phyloP scores from a whole-genome alignment of 306 rosid species.

The Pueraria montana region DNA sequence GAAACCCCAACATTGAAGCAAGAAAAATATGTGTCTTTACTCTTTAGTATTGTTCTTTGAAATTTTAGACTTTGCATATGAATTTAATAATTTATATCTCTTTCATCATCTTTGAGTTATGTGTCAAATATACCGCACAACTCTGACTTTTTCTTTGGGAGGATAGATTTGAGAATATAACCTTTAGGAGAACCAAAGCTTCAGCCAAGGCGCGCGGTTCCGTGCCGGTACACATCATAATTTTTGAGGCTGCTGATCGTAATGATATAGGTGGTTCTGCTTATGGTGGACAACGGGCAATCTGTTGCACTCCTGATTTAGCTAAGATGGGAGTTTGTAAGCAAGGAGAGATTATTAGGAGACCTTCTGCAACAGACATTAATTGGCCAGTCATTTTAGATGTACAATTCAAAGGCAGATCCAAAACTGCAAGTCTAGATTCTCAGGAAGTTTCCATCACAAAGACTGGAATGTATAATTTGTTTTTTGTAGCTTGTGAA shows the following conservation, averaged over 20 bases:
- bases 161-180: conserved; percentile 80
- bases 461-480: conserved; percentile 93
- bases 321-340: conserved; percentile 92
- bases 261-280: conserved; percentile 95
- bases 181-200: conserved; percentile 75
- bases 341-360: conserved; percentile 91
- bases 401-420: conserved; percentile 63
- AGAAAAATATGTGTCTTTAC: conserved; percentile 19
- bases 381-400: conserved; percentile 84
- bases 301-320: conserved; percentile 94
- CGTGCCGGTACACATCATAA: conserved; percentile 72
- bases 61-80: conserved; percentile 12
- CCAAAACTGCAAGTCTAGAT: conserved; percentile 50
- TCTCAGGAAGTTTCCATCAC: conserved; percentile 60
- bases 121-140: conserved; percentile 18
- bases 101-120: conserved; percentile 8
- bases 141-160: conserved; percentile 47
- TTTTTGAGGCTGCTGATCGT: conserved; percentile 96
- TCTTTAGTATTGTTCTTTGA: conserved; percentile 34
- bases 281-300: conserved; percentile 95
- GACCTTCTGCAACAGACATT: conserved; percentile 76
- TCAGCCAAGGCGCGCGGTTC: conserved; percentile 67
- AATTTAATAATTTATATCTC: conserved; percentile 15
- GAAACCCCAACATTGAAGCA: conserved; percentile 19
- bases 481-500: conserved; percentile 92